phyloP scores from a whole-genome alignment of 1,284 basidiomycete species.

The Ustilago xerochloae region DNA sequence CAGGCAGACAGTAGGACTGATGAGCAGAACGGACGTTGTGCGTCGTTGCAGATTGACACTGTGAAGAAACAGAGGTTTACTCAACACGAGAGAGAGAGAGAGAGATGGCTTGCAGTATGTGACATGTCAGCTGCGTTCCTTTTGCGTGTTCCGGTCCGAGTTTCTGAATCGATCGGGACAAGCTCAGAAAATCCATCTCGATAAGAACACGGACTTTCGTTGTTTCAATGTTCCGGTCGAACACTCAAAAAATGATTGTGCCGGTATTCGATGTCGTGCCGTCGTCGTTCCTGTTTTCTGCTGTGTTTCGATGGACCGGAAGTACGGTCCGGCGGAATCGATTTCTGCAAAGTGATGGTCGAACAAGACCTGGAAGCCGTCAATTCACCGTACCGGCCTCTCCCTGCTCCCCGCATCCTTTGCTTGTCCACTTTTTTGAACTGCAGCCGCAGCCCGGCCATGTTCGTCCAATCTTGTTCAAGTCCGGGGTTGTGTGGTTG shows the following conservation, averaged over 20 bases:
- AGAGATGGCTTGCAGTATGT: conserved; percentile 3
- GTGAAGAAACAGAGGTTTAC: no score
- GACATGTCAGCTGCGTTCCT: conserved; percentile 26
- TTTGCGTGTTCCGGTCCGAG: background rate
- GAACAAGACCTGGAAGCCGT: conserved; percentile 14
- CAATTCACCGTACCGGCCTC: conserved; percentile 34
- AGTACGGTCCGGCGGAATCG: conserved; percentile 35
- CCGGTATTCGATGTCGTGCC: background rate
- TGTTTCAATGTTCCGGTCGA: background rate
- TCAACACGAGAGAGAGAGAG: background rate
- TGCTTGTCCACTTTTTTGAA: background rate
- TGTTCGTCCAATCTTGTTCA: no score
- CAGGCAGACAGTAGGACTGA: background rate
- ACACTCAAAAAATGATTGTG: background rate
- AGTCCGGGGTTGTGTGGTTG: no score
- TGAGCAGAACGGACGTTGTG: no score
- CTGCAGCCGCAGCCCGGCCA: no score
- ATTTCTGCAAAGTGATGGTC: background rate
- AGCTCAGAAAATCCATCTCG: background rate
- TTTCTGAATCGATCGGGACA: background rate
- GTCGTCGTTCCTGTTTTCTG: no score
- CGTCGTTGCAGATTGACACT: no score
- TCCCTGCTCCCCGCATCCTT: background rate
- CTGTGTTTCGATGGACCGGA: conserved; percentile 7
- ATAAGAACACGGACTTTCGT: background rate